These are phyloP conservation scores for Mimosa bimucronata DNA, from an alignment of 306 rosid genomes.

Conservation along the genomic window DNA sequence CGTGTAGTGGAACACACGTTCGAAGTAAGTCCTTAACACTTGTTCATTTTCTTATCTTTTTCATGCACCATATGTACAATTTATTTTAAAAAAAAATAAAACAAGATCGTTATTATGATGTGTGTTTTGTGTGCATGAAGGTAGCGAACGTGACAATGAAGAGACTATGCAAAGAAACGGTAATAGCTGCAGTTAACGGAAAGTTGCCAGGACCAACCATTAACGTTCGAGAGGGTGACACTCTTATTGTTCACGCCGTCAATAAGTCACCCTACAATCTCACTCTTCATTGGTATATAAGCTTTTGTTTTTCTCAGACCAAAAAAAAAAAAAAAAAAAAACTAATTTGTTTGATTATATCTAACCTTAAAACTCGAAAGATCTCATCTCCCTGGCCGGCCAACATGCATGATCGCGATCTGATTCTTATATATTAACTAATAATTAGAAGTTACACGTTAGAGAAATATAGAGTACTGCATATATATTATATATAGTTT, in stretches of 20 bases:
- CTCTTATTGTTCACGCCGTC: conserved; percentile 48
- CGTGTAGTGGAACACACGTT: conserved; percentile 52
- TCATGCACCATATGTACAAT: too few relatives aligned
- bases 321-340: background rate
- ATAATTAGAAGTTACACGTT: background rate
- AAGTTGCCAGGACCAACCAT: conserved; percentile 56
- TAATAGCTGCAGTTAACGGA: conserved; percentile 54
- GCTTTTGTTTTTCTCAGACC: background rate
- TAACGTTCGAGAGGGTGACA: conserved; percentile 50
- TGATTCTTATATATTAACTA: background rate
- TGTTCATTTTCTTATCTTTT: background rate
- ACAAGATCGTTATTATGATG: background rate
- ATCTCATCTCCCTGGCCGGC: background rate
- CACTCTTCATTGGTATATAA: conserved; percentile 54
- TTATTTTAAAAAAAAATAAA: too few relatives aligned
- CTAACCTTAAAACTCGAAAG: background rate
- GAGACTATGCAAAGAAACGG: conserved; percentile 40
- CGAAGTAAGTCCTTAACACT: conserved; percentile 31
- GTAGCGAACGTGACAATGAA: conserved; percentile 42
- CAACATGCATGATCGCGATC: background rate
- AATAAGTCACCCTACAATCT: conserved; percentile 55
- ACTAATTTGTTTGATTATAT: background rate
- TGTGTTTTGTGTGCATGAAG: conserved; percentile 12
- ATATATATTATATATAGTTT: background rate
- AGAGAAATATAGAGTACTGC: background rate